Conservation (phyloP, 495 filamentous ascomycete species). For the Aspergillus nanangensis region DNA sequence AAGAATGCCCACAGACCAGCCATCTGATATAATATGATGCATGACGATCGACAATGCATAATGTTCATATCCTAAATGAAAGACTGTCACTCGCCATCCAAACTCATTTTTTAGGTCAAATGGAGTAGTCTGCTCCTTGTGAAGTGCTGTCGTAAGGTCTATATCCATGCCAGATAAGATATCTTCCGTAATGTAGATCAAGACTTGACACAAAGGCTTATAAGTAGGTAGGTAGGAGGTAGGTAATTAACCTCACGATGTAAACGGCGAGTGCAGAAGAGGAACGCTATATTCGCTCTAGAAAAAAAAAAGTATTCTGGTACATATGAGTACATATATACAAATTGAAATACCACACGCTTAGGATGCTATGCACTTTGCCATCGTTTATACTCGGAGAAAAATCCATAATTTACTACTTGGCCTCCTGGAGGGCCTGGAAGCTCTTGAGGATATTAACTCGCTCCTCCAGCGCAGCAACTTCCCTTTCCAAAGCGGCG, state of each 20-base stretch:
- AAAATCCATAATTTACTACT: constrained; percentile 49
- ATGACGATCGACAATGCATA: neutral
- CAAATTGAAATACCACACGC: constrained; percentile 14
- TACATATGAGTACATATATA: constrained; percentile 24
- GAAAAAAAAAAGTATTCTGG: neutral
- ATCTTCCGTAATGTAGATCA: no score
- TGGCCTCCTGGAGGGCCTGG: constrained; percentile 60
- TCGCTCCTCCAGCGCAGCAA: constrained; percentile 69
- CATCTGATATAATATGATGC: constrained; percentile 3
- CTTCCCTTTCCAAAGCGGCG: constrained; percentile 59
- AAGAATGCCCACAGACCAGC: neutral
- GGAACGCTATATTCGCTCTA: neutral
- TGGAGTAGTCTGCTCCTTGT: neutral
- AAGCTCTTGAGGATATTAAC: constrained; percentile 72
- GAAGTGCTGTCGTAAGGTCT: no score
- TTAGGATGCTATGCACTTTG: constrained; percentile 3
- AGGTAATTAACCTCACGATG: no score
- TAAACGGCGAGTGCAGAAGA: no score
- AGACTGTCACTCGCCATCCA: neutral
- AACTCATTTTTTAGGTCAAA: neutral
- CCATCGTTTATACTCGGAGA: constrained; percentile 4
- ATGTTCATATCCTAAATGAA: neutral
- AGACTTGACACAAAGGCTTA: no score
- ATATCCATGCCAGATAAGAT: no score
- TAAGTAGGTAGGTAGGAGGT: no score